These are phyloP conservation scores for Conticribra guillardii DNA, from an alignment of 108 stramenopile species.

Conservation along the genomic window DNA sequence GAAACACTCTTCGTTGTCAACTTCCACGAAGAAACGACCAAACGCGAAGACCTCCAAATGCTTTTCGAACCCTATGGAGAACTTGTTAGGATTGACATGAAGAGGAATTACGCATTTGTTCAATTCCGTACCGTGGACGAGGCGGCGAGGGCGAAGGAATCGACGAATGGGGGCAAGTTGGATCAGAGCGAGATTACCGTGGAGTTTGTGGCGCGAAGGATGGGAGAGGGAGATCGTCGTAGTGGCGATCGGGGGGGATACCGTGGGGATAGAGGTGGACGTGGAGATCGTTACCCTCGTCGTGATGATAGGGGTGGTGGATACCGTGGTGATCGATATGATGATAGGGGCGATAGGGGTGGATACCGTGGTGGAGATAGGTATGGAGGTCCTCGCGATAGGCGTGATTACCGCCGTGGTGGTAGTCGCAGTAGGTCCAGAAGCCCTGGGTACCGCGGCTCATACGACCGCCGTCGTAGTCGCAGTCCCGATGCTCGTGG, in stretches of 20 bases:
- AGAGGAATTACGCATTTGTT: conserved; percentile 92
- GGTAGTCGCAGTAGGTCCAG: conserved; percentile 24
- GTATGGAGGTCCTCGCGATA: conserved; percentile 19
- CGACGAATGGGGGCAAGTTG: conserved; percentile 86
- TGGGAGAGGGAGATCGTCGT: conserved; percentile 16
- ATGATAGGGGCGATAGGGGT: conserved; percentile 17
- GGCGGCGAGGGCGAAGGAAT: conserved; percentile 77
- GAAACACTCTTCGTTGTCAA: conserved; percentile 86
- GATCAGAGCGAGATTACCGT: conserved; percentile 86
- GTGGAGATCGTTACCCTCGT: conserved; percentile 32
- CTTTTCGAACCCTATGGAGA: conserved; percentile 71
- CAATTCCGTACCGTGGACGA: conserved; percentile 82
- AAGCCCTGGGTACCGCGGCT: conserved; percentile 21
- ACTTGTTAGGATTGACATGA: conserved; percentile 87
- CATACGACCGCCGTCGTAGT: conserved; percentile 22
- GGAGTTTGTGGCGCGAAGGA: conserved; percentile 82
- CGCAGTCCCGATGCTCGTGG: conserved; percentile 12
- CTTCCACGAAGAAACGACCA: conserved; percentile 89
- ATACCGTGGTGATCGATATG: conserved; percentile 37
- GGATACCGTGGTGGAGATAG: conserved; percentile 20
- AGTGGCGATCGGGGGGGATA: conserved; percentile 24
- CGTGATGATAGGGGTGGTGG: conserved; percentile 53
- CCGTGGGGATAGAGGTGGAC: conserved; percentile 17
- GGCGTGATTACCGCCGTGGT: conserved; percentile 36
- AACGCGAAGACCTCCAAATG: conserved; percentile 85